Evolutionary conservation across 2,329 filamentous ascomycete species (phyloP), one percentile per base, ranked within the genome.

Genomic region (Aplosporella prunicola): DNA sequence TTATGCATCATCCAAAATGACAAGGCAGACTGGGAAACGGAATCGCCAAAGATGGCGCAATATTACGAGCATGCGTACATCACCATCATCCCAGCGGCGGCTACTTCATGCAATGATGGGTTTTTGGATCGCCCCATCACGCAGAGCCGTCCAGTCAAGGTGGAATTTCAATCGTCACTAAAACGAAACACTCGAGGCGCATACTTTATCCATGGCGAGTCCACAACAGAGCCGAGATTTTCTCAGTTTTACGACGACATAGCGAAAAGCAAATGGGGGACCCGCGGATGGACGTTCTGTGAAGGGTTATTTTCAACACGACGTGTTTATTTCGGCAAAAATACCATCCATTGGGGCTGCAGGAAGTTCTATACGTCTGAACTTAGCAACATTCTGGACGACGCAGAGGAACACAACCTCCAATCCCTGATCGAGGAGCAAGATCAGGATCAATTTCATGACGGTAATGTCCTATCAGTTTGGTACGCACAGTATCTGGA

Each of bases 1-100:
- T 33, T 51, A 1, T 45, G 37, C 24, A 50, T 50, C 5, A 41
- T 50, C n/a, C 47, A 51, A 38, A 40, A 25, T 1, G 10, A 16
- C 2, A 6, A 35, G 17, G 18, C 34, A 31, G 33, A 35, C 24
- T 35, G 33, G 33, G 8, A 20, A 18, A 22, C 5, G 4, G 43
- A 45, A 28, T 29, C 36, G 11, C n/a, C 37, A 20, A 29, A 29
- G 20, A 43, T 45, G 41, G 35, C 20, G 3, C 20, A 5, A 8
- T 30, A 41, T n/a, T 47, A 47, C 20, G 11, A 33, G 8, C 16
- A 40, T 5, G 43, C 42, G 8, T 22, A 42, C 20, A 25, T 41
- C 15, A 26, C 30, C 6, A 40, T 44, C 9, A 34, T 34, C 7
- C 22, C 32, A 25, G 14, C 32, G 9, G 32, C 14, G 11, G 32